A percentile compares a stretch with the other conserved stretches of the same genome.
phyloP scores from a whole-genome alignment of 2,329 filamentous ascomycete species.

The Fusarium liriodendri region DNA sequence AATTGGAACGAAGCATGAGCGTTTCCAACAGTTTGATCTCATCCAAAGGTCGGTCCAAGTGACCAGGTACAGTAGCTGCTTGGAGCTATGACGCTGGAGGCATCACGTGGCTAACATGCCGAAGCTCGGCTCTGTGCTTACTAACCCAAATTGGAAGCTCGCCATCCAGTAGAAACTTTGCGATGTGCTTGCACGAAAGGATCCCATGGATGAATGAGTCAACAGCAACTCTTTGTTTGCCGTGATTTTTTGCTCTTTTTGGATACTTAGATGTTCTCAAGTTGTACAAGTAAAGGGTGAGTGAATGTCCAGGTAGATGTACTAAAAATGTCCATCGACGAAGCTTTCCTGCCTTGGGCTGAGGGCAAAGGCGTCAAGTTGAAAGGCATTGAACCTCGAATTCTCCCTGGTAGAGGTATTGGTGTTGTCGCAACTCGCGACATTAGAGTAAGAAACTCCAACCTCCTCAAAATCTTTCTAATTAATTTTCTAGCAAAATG shows the following conservation, averaged over 20 bases:
- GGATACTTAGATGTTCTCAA: not conserved
- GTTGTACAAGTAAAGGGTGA: not conserved
- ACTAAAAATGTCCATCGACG: constrained; percentile 38
- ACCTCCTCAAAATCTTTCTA: not conserved
- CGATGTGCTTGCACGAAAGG: not conserved
- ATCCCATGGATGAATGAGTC: constrained; percentile 9
- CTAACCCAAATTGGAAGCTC: constrained; percentile 16
- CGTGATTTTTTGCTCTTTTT: not conserved
- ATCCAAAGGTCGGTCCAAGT: constrained; percentile 9
- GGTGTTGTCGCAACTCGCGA: constrained; percentile 78
- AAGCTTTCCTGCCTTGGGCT: constrained; percentile 73
- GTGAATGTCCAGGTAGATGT: not conserved
- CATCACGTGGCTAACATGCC: constrained; percentile 25
- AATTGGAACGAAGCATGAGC: not conserved
- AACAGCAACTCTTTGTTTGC: not conserved
- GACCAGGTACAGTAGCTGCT: not conserved
- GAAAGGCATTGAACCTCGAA: constrained; percentile 72
- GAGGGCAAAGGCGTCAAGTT: constrained; percentile 49
- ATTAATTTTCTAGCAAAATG: constrained; percentile 50
- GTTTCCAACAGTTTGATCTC: not conserved
- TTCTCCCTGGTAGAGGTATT: constrained; percentile 78
- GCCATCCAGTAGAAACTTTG: constrained; percentile 30
- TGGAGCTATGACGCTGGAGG: constrained; percentile 28
- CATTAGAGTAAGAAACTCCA: constrained; percentile 65
- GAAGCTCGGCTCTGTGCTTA: constrained; percentile 14